Percentiles rank a stretch among this genome's conserved stretches.
phyloP scores from a whole-genome alignment of 306 rosid species.

The Erythrophleum fordii region DNA sequence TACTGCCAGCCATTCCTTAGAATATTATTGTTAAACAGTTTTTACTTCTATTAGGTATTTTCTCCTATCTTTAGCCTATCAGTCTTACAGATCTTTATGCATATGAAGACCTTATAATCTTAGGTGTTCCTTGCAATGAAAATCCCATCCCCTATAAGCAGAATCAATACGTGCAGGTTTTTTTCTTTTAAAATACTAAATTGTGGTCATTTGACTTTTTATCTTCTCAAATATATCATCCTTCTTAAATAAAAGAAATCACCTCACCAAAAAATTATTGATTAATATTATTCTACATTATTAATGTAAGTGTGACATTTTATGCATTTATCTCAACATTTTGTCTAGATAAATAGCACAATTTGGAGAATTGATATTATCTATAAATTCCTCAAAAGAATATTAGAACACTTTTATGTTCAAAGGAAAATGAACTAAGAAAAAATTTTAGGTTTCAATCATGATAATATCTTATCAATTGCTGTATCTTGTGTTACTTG shows the following conservation, averaged over 20 bases:
- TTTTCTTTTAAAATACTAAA: not conserved
- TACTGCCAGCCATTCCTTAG: too few species aligned
- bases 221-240: not conserved
- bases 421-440: conserved; percentile 24
- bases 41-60: not conserved
- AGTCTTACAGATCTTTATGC: not conserved
- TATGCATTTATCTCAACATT: not conserved
- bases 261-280: not conserved
- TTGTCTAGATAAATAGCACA: not conserved
- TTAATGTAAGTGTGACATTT: not conserved
- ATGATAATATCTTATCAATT: conserved; percentile 15
- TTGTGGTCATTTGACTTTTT: conserved; percentile 22
- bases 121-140: not conserved
- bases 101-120: not conserved
- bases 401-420: conserved; percentile 13
- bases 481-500: conserved; percentile 25
- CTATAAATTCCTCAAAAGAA: not conserved
- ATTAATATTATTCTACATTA: not conserved
- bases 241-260: conserved; percentile 5
- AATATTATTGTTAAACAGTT: not conserved
- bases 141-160: not conserved
- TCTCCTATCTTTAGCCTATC: not conserved
- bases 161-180: not conserved
- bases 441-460: conserved; percentile 28
- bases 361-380: not conserved